These are phyloP conservation scores for Boletus speciosus DNA, from an alignment of 768 basidiomycete genomes.

Conservation along the genomic window DNA sequence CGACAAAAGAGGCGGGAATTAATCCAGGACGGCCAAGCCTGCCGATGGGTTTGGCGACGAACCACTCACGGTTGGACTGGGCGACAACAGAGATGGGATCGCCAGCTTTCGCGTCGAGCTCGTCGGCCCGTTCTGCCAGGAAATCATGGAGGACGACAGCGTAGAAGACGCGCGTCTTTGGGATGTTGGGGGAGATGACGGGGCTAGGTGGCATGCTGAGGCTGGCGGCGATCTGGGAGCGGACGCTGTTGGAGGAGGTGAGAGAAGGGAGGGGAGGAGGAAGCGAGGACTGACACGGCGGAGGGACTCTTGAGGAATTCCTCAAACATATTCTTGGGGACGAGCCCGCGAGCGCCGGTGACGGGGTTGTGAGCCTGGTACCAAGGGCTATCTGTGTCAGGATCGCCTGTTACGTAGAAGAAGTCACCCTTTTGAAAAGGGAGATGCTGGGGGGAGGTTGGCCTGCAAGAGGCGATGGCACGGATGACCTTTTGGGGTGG, in stretches of 20 bases:
- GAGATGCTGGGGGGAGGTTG: constrained; percentile 78
- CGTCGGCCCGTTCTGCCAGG: constrained; percentile 90
- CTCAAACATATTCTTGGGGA: constrained; percentile 85
- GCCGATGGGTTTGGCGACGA: constrained; percentile 98
- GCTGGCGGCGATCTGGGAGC: constrained; percentile 32
- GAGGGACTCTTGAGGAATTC: constrained; percentile 74
- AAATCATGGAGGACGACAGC: constrained; percentile 97
- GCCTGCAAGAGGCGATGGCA: constrained; percentile 63
- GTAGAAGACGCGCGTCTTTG: constrained; percentile 71
- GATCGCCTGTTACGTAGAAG: constrained; percentile 89
- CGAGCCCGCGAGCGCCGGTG: constrained; percentile 85
- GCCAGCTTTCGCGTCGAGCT: constrained; percentile 90
- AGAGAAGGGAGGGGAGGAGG: neutral
- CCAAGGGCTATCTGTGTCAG: constrained; percentile 56
- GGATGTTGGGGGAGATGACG: constrained; percentile 31
- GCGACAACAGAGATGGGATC: constrained; percentile 97
- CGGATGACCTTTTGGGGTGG: constrained; percentile 96
- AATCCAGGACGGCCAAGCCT: constrained; percentile 92
- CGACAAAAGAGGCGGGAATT: constrained; percentile 95
- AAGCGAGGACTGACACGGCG: constrained; percentile 34
- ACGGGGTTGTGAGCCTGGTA: constrained; percentile 96
- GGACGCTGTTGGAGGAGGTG: constrained; percentile 30
- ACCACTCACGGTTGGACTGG: constrained; percentile 99
- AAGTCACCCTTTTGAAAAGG: constrained; percentile 94
- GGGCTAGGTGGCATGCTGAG: constrained; percentile 27